Evolutionary conservation across 805 yeast species (phyloP), one percentile per base, ranked within the genome.

Genomic region (Ogataea parapolymorpha): DNA sequence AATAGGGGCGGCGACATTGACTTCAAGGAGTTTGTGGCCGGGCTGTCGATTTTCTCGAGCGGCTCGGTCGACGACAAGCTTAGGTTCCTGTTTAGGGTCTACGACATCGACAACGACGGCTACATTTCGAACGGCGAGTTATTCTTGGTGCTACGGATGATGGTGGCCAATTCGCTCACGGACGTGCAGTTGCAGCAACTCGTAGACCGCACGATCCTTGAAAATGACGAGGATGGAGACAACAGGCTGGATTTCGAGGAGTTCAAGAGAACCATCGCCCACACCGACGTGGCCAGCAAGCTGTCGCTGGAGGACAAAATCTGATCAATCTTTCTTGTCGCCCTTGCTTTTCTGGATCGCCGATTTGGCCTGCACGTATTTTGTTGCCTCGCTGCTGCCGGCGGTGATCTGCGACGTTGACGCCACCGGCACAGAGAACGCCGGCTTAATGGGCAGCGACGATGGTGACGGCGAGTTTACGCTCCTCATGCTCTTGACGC

Each of bases 101-200:
- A 93, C 59, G 99, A 93, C 59, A 88, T 93, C 48, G 99, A 93
- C 63, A 74, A 88, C 41, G 99, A 93, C 60, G 99, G 99, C 0
- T 89, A 58, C 59, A 87, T 93, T 26, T 90, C 97, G 3, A 91
- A 91, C 59, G 99, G 99, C 17, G 99, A 93, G 65, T 64, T 93
- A 42, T 93, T 83, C 56, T 72, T 91, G 29, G 98, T 93, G 29
- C 70, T 93, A 67, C 86, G 93, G 64, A 85, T 87, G 78, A 93
- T 93, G 99, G 99, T 95, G 20, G 99, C 98, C 1, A 82, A 80
- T 52, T 89, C 93, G 56, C 66, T 95, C 42, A 83, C 80, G 47
- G 95, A 86, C 44, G 79, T 78, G 20, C 96, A 93, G 56, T 72
- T 93, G 41, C 99, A 93, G 62, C 98, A 95, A 63, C 78, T 93